phyloP scores from a whole-genome alignment of 2,329 filamentous ascomycete species.

The Colletotrichum kahawae region DNA sequence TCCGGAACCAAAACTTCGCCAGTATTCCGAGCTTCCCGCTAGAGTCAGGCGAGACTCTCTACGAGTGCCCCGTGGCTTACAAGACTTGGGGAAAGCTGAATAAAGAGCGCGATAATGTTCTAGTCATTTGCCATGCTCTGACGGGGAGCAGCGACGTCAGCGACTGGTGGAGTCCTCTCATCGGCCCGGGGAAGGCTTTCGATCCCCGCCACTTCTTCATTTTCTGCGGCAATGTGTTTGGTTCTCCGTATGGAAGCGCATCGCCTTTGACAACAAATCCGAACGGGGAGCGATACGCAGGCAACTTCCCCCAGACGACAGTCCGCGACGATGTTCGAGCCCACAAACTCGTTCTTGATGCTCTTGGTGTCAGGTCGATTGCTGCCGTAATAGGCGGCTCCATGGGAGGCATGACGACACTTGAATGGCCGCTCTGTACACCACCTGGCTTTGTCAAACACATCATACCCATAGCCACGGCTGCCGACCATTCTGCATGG shows the following conservation, averaged over 20 bases:
- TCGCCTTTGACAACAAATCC: constrained; percentile 56
- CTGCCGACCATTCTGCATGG: constrained; percentile 61
- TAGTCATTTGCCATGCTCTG: constrained; percentile 82
- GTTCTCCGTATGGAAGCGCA: constrained; percentile 83
- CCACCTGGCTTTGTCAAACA: constrained; percentile 52
- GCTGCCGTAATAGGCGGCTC: constrained; percentile 61
- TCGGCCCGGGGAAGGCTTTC: constrained; percentile 78
- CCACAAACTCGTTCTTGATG: constrained; percentile 59
- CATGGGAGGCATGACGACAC: constrained; percentile 62
- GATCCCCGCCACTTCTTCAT: constrained; percentile 86
- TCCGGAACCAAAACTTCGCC: constrained; percentile 85
- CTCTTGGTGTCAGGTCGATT: constrained; percentile 57
- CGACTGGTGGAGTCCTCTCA: constrained; percentile 87
- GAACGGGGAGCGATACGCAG: constrained; percentile 24
- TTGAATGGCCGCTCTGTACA: constrained; percentile 62
- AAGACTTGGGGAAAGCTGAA: constrained; percentile 68
- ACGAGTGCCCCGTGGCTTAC: constrained; percentile 75
- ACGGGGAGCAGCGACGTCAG: constrained; percentile 84
- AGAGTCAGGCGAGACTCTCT: constrained; percentile 84
- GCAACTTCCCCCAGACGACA: constrained; percentile 70
- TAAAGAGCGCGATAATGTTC: constrained; percentile 65
- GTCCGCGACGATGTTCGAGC: constrained; percentile 69
- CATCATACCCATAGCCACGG: constrained; percentile 61
- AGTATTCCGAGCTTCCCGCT: constrained; percentile 88
- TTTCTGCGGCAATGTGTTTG: constrained; percentile 84